Evolutionary conservation across 129 eudicot genomes (phyloP), one percentile per base, ranked within the genome.

Genomic region (Arctium lappa): DNA sequence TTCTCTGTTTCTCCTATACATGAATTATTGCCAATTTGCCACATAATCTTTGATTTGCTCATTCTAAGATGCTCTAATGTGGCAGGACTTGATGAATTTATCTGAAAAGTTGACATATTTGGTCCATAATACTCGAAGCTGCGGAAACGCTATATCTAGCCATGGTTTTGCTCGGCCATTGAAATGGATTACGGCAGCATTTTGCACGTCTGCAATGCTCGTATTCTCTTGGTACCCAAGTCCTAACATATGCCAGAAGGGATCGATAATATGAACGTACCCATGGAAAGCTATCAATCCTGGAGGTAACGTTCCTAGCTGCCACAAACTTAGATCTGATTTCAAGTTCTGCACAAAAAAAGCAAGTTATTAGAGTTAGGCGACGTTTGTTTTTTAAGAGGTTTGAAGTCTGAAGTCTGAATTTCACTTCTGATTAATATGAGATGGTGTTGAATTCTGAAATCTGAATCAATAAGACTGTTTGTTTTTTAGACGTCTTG

Each of bases 131-230:
- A 81, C 83, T 68, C 88, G 84, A 29, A 92, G 94, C 76, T 92
- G 87, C 10, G 97, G 97, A 76, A 95, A 92, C 60, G 97, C 98
- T 78, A 95, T 95, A 82, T 92, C 97, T 60, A 95, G 88, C 99
- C 98, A 95, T n/a, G 99, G 99, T 83, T 92, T 95, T 74, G 99
- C 97, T 82, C 99, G 85, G 4, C 99, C 98, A 81, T 95, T 95
- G 70, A 91, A 95, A 86, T 92, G 98, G 73, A 93, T 76, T 3
- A 95, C 99, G 10, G 94, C 99, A 13, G 99, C 97, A 85, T 63
- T 91, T 86, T 88, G 76, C 80, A 97, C 97, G 81, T 90, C 97
- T 3, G 75, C 76, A 63, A 87, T 82, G 84, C 91, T 92, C 10
- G 99, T 95, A 65, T 95, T 95, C n/a, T 95, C 99, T 71, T 95